Conservation (phyloP, 345 rosid genomes). For the Populus ilicifolia region DNA sequence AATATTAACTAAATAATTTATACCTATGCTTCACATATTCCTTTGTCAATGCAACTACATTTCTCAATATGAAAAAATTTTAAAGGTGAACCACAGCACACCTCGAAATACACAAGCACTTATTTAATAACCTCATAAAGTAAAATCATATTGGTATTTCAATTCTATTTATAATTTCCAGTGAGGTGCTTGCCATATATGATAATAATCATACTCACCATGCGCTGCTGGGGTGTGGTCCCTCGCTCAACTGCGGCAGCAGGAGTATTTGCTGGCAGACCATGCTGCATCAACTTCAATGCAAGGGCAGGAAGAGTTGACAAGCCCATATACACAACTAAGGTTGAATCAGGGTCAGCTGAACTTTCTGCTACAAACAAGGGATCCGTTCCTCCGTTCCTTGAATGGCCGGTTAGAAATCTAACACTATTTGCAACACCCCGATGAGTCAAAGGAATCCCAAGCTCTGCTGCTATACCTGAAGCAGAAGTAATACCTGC, state of each 20-base stretch:
- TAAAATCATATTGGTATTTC: neutral
- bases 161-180: neutral
- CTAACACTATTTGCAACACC: slow-evolving; percentile 87
- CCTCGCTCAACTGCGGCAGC: slow-evolving; percentile 77
- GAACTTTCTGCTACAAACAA: slow-evolving; percentile 79
- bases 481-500: slow-evolving; percentile 97
- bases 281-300: slow-evolving; percentile 71
- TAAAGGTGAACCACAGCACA: neutral
- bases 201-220: slow-evolving; percentile 6
- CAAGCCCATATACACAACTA: slow-evolving; percentile 93
- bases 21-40: too few relatives aligned
- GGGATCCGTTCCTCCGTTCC: slow-evolving; percentile 50
- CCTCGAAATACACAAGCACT: too few relatives aligned
- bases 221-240: slow-evolving; percentile 17
- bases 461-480: slow-evolving; percentile 91
- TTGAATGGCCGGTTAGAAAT: slow-evolving; percentile 87
- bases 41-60: neutral
- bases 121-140: neutral
- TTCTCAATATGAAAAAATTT: neutral
- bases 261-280: slow-evolving; percentile 74
- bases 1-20: neutral
- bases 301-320: slow-evolving; percentile 90
- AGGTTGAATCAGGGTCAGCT: slow-evolving; percentile 84
- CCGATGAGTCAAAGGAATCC: slow-evolving; percentile 90
- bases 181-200: neutral